Conservation (phyloP, 1,284 basidiomycete genomes). For the Fomes fomentarius region DNA sequence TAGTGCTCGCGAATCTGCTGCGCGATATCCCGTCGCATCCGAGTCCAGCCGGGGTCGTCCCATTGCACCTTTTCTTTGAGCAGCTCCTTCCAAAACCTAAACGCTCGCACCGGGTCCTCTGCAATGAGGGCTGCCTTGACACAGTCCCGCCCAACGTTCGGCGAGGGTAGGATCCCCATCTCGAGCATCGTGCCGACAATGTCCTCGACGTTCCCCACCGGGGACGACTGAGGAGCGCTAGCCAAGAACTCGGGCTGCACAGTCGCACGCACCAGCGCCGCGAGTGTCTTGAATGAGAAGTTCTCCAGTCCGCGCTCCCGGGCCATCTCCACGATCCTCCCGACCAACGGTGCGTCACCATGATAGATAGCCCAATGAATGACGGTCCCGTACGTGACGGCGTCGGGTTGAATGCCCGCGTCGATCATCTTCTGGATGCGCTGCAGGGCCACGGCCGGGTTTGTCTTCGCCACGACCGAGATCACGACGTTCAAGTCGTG, state of each 20-base stretch:
- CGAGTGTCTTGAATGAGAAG: slow-evolving; percentile 51
- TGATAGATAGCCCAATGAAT: slow-evolving; percentile 56
- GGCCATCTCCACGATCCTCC: slow-evolving; percentile 45
- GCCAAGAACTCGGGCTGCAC: slow-evolving; percentile 34
- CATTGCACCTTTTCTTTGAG: slow-evolving; percentile 51
- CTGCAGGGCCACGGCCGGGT: slow-evolving; percentile 46
- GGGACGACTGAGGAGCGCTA: slow-evolving; percentile 29
- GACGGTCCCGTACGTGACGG: slow-evolving; percentile 59
- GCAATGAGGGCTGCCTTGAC: slow-evolving; percentile 52
- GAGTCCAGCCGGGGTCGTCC: slow-evolving; percentile 48
- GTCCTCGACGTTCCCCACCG: slow-evolving; percentile 46
- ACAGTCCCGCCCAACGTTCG: slow-evolving; percentile 53
- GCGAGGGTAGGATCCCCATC: slow-evolving; percentile 41
- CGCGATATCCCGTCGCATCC: slow-evolving; percentile 45
- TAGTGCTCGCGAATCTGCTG: slow-evolving; percentile 36
- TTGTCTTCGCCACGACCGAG: slow-evolving; percentile 51
- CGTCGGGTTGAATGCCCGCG: slow-evolving; percentile 51
- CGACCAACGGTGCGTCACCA: slow-evolving; percentile 47
- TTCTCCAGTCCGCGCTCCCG: slow-evolving; percentile 35
- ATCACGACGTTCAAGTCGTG: slow-evolving; percentile 68
- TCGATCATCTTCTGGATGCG: slow-evolving; percentile 53
- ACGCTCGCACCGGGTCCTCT: slow-evolving; percentile 54
- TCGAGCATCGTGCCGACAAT: slow-evolving; percentile 45
- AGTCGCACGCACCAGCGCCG: slow-evolving; percentile 49
- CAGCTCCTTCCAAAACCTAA: slow-evolving; percentile 59